A percentile compares a stretch with the other conserved stretches of the same genome.
phyloP scores from a whole-genome alignment of 371 early-diverging fungal species.

The Apophysomyces variabilis region DNA sequence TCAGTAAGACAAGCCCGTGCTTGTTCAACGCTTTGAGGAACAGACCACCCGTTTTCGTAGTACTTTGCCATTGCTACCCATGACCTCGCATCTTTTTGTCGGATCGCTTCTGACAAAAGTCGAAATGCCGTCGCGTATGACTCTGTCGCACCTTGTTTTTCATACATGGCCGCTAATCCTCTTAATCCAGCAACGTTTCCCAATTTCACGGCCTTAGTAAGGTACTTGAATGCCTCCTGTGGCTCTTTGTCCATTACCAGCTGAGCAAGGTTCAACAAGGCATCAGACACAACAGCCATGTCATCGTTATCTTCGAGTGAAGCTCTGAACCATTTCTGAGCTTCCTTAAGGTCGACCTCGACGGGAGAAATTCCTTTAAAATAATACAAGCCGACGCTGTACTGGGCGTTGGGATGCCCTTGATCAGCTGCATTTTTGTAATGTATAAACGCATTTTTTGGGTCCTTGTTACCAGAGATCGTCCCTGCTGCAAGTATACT shows the following conservation, averaged over 20 bases:
- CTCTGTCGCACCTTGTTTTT: slow-evolving; percentile 31
- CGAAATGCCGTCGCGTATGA: slow-evolving; percentile 71
- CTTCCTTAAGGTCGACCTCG: slow-evolving; percentile 26
- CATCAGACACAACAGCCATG: slow-evolving; percentile 40
- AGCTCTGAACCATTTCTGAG: slow-evolving; percentile 40
- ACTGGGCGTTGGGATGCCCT: slow-evolving; percentile 30
- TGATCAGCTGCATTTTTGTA: slow-evolving; percentile 44
- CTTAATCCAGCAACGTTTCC: slow-evolving; percentile 47
- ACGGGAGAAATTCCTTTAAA: slow-evolving; percentile 45
- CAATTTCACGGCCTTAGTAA: slow-evolving; percentile 48
- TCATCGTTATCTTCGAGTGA: slow-evolving; percentile 14
- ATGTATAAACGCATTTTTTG: slow-evolving; percentile 49
- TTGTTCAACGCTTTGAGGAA: slow-evolving; percentile 15
- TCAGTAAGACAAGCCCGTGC: slow-evolving; percentile 31
- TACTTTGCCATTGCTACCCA: slow-evolving; percentile 32
- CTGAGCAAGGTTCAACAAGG: slow-evolving; percentile 38
- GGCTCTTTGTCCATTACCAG: slow-evolving; percentile 19
- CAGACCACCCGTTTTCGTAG: slow-evolving; percentile 31
- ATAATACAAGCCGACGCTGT: slow-evolving; percentile 51
- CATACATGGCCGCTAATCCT: slow-evolving; percentile 50
- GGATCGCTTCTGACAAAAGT: slow-evolving; percentile 66
- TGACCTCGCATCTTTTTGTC: slow-evolving; percentile 16
- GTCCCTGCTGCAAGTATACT: slow-evolving; percentile 56
- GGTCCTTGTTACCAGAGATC: slow-evolving; percentile 41
- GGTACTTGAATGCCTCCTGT: slow-evolving; percentile 26